Percentiles rank a stretch among this genome's conserved stretches.
phyloP scores from a whole-genome alignment of 768 basidiomycete genomes.

The Xerocomus spinulosus region DNA sequence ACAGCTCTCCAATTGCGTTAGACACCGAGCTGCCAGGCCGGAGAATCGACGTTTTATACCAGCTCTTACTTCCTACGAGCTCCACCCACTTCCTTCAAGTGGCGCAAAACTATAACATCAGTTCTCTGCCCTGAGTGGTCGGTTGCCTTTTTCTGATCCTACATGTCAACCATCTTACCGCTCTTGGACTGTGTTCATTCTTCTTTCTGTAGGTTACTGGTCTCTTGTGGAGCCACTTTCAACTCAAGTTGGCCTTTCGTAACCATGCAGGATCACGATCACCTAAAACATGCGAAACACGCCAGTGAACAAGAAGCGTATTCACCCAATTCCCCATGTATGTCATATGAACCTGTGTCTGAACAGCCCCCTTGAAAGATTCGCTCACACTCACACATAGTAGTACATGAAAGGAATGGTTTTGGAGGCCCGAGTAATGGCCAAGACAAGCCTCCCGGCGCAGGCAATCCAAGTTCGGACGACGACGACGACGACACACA shows the following conservation, averaged over 20 bases:
- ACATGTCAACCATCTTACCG: neutral
- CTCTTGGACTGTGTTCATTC: neutral
- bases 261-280: conserved; percentile 1
- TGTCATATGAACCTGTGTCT: neutral
- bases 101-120: no score
- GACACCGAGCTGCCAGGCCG: neutral
- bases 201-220: neutral
- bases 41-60: neutral
- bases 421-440: conserved; percentile 2
- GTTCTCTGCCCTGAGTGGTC: no score
- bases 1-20: neutral
- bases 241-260: neutral
- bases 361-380: neutral
- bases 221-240: conserved; percentile 1
- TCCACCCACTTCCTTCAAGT: neutral
- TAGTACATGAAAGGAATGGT: conserved; percentile 1
- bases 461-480: neutral
- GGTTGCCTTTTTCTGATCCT: conserved; percentile 1
- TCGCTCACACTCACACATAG: conserved; percentile 3
- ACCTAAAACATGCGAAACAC: neutral
- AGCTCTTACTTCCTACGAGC: neutral
- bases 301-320: neutral
- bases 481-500: conserved; percentile 10
- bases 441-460: conserved; percentile 3
- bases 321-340: conserved; percentile 12